These are phyloP conservation scores for Gnetum montanum DNA, from an alignment of 75 land plant genomes.

Conservation along the genomic window DNA sequence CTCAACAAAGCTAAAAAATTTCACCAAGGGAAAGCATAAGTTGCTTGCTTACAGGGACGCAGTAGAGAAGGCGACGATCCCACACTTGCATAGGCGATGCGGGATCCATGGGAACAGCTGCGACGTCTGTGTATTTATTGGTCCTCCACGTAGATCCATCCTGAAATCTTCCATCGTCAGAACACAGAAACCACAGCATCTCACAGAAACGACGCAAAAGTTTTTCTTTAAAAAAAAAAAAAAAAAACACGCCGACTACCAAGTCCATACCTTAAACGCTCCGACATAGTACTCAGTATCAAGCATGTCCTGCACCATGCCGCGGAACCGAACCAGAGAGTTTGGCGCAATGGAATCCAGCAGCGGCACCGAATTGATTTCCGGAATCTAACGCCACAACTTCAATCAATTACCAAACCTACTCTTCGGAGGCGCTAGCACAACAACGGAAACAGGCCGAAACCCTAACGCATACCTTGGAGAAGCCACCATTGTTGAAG, in stretches of 20 bases:
- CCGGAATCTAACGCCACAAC: constrained; percentile 48
- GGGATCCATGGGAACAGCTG: constrained; percentile 27
- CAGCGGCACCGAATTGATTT: constrained; percentile 40
- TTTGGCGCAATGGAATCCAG: constrained; percentile 46
- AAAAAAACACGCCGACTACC: neutral
- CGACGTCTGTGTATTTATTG: constrained; percentile 59
- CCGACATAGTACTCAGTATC: constrained; percentile 84
- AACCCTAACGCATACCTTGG: constrained; percentile 24
- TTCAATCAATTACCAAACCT: neutral
- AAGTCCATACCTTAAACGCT: constrained; percentile 63
- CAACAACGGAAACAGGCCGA: neutral
- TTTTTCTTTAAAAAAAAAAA: neutral
- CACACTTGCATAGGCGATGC: constrained; percentile 44
- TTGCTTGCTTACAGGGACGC: constrained; percentile 60
- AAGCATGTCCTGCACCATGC: constrained; percentile 95
- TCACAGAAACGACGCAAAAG: neutral
- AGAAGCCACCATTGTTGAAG: constrained; percentile 29
- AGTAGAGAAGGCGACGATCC: constrained; percentile 81
- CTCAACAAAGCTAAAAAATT: too few species aligned
- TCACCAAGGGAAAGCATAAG: neutral
- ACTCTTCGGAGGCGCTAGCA: neutral
- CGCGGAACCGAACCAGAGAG: constrained; percentile 77
- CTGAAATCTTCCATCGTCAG: too few species aligned
- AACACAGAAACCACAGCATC: neutral
- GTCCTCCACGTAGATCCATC: constrained; percentile 76